A percentile compares a stretch with the other conserved stretches of the same genome.
phyloP scores from a whole-genome alignment of 129 eudicot species.

The Artemisia argyi region DNA sequence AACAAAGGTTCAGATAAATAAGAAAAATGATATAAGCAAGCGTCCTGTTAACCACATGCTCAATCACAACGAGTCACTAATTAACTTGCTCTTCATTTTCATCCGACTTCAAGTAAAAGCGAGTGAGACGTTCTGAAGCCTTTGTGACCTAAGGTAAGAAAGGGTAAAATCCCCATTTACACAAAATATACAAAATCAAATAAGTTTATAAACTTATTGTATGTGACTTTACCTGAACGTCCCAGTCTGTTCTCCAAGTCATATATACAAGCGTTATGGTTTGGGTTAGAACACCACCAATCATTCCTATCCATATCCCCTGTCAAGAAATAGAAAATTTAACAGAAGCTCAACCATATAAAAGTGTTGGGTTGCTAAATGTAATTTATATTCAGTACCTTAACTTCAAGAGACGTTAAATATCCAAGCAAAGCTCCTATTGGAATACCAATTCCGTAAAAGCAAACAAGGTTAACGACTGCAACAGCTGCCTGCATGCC shows the following conservation, averaged over 20 bases:
- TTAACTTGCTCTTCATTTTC: too few species aligned
- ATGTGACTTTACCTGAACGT: constrained; percentile 40
- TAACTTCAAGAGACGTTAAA: constrained; percentile 51
- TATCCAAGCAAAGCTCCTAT: constrained; percentile 72
- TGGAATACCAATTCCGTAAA: constrained; percentile 66
- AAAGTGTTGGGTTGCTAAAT: background rate
- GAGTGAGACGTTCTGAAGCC: too few species aligned
- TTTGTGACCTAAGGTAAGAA: too few species aligned
- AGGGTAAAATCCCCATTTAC: background rate
- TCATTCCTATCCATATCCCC: constrained; percentile 90
- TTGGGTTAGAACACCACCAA: constrained; percentile 53
- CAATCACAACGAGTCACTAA: too few species aligned
- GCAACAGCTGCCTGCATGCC: constrained; percentile 73
- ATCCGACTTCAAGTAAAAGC: too few species aligned
- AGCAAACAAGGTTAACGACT: constrained; percentile 56
- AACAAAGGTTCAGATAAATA: too few species aligned
- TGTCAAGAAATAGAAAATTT: constrained; percentile 16
- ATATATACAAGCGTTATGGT: constrained; percentile 43
- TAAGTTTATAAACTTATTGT: background rate
- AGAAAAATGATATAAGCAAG: too few species aligned
- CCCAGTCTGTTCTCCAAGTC: constrained; percentile 71
- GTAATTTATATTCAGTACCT: constrained; percentile 35
- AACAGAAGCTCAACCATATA: background rate
- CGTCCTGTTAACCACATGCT: too few species aligned
- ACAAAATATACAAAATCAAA: background rate